phyloP scores from a whole-genome alignment of 1,284 basidiomycete species.

The Takashimella tepidaria region DNA sequence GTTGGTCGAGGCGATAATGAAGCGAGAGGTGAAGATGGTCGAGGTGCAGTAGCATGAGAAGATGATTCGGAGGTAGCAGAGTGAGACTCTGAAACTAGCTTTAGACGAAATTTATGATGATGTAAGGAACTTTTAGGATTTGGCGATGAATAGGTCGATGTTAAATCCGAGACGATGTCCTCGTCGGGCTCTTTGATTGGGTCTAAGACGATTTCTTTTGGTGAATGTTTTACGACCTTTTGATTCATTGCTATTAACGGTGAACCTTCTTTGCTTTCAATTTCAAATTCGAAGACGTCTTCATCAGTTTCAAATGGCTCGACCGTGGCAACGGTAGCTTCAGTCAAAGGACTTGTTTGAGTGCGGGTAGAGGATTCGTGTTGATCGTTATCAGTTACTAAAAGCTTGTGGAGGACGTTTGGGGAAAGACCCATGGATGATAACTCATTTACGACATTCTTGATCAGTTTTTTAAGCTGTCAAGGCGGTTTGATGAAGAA shows the following conservation, averaged over 20 bases:
- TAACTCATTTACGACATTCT: constrained; percentile 77
- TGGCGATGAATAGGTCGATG: not conserved
- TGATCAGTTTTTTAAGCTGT: constrained; percentile 89
- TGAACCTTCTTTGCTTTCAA: constrained; percentile 32
- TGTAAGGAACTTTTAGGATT: not conserved
- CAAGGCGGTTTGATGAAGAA: too few species aligned
- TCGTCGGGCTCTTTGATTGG: constrained; percentile 20
- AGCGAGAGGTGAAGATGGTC: not conserved
- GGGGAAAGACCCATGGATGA: constrained; percentile 68
- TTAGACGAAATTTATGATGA: constrained; percentile 26
- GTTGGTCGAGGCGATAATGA: constrained; percentile 24
- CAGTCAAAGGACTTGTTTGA: not conserved
- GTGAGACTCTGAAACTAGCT: too few species aligned
- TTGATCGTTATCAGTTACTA: constrained; percentile 38
- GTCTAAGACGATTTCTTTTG: constrained; percentile 27
- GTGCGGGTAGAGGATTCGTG: not conserved
- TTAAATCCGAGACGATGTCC: not conserved
- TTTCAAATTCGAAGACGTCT: constrained; percentile 42
- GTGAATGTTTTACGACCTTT: not conserved
- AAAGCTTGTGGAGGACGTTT: constrained; percentile 53
- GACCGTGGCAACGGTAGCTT: not conserved
- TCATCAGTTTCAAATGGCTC: constrained; percentile 11
- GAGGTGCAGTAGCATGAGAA: not conserved
- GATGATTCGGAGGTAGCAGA: too few species aligned
- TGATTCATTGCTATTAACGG: constrained; percentile 5